Evolutionary conservation across 306 rosid genomes (phyloP).

Genomic region (Citrullus mucosospermus): DNA sequence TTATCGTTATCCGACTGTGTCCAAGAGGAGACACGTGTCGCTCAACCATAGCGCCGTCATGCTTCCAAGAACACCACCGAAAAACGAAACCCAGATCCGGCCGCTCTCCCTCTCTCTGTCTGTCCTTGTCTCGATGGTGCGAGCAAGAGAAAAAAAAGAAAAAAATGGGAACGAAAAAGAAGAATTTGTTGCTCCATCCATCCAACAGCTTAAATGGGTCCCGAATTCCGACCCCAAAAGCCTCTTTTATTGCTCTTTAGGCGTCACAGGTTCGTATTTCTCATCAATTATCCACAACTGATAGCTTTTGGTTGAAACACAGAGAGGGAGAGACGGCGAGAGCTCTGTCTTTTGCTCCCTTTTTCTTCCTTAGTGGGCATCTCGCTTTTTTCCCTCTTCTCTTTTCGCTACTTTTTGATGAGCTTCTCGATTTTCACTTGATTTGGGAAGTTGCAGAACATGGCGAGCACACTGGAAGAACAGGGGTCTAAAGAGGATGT

Average conservation of each 20-base stretch:
- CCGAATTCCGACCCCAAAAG: background rate
- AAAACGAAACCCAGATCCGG: background rate
- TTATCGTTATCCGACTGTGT: background rate
- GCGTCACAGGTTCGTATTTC: background rate
- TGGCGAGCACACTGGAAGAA: constrained; percentile 65
- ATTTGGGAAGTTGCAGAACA: constrained; percentile 39
- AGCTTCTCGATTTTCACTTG: constrained; percentile 2
- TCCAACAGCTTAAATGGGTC: background rate
- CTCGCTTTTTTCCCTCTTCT: background rate
- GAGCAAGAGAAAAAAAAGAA: background rate
- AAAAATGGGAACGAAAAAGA: background rate
- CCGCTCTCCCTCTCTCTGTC: background rate
- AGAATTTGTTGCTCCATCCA: background rate
- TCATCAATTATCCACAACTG: background rate
- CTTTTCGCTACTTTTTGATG: background rate
- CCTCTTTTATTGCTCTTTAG: background rate
- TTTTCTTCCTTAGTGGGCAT: background rate
- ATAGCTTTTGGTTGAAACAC: background rate
- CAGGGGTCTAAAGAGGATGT: constrained; percentile 36
- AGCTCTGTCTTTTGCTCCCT: background rate
- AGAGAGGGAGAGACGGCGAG: background rate
- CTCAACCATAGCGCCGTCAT: background rate
- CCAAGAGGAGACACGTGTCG: background rate
- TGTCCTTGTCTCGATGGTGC: background rate
- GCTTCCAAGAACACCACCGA: background rate